Conservation (phyloP, 2,329 filamentous ascomycete species). For the Fusarium udum region DNA sequence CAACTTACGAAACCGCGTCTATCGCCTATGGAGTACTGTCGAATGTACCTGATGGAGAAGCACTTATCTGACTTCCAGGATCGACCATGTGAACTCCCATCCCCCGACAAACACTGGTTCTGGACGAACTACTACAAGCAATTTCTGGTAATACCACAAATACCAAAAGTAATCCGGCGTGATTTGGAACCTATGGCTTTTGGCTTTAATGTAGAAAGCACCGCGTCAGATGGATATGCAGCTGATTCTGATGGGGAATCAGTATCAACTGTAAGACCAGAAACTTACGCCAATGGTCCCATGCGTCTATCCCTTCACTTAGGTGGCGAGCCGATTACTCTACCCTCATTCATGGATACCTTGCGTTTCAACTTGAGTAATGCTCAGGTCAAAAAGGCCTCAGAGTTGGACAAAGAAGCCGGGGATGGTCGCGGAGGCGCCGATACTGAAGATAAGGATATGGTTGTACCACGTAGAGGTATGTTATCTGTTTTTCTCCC, state of each 20-base stretch:
- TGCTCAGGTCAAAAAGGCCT: neutral
- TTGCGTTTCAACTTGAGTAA: constrained; percentile 2
- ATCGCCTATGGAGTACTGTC: constrained; percentile 54
- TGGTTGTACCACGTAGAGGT: neutral
- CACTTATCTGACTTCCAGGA: constrained; percentile 41
- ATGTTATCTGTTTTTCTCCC: neutral
- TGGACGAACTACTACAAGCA: constrained; percentile 51
- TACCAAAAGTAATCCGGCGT: constrained; percentile 44
- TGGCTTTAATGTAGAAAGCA: neutral
- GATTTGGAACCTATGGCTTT: neutral
- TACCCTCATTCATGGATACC: constrained; percentile 41
- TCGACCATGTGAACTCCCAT: constrained; percentile 43
- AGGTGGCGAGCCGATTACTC: constrained; percentile 36
- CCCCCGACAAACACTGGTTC: constrained; percentile 44
- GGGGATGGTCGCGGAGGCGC: neutral
- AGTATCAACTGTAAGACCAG: constrained; percentile 24
- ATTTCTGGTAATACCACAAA: constrained; percentile 50
- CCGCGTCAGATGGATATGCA: neutral
- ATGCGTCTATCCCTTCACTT: constrained; percentile 49
- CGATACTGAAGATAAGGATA: neutral
- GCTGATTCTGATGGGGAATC: constrained; percentile 37
- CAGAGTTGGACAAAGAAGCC: neutral
- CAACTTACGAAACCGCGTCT: constrained; percentile 44
- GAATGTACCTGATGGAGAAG: constrained; percentile 49
- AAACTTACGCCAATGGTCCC: constrained; percentile 18